Evolutionary conservation across 805 yeast species (phyloP).

Genomic region (Clavispora phyllophila): DNA sequence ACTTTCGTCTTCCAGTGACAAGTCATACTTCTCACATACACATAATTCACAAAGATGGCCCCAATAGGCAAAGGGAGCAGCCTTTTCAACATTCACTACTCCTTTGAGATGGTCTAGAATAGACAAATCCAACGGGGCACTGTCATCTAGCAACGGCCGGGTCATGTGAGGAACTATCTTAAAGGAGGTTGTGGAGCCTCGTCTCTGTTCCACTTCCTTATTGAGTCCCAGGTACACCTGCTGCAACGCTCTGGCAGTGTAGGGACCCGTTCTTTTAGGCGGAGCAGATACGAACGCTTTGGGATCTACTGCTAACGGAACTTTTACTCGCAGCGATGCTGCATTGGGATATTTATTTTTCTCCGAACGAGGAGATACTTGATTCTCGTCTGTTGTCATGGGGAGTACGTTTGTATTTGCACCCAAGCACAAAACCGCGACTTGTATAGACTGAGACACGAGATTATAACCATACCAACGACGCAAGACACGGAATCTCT

Average conservation of each 20-base stretch:
- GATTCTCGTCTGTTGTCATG: neutral
- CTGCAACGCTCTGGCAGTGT: neutral
- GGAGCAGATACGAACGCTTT: neutral
- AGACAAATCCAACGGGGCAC: slow-evolving; percentile 11
- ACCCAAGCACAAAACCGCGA: neutral
- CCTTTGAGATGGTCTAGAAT: slow-evolving; percentile 6
- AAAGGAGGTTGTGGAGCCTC: neutral
- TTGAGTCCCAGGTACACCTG: neutral
- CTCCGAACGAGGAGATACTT: neutral
- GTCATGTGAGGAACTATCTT: slow-evolving; percentile 12
- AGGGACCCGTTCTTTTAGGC: neutral
- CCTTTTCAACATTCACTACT: slow-evolving; percentile 6
- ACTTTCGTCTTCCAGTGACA: slow-evolving; percentile 1
- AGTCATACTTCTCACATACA: slow-evolving; percentile 1
- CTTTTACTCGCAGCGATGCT: neutral
- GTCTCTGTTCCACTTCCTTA: neutral
- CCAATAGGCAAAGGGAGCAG: slow-evolving; percentile 9
- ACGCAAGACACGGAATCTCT: too few relatives aligned
- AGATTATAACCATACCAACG: too few relatives aligned
- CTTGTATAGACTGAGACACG: neutral
- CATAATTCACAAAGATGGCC: slow-evolving; percentile 9
- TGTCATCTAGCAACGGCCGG: slow-evolving; percentile 12
- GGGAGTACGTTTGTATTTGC: neutral
- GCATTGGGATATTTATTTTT: neutral
- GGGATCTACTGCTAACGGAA: neutral